Conservation (phyloP, 2,329 filamentous ascomycete species). For the Nannizziopsis barbatae region DNA sequence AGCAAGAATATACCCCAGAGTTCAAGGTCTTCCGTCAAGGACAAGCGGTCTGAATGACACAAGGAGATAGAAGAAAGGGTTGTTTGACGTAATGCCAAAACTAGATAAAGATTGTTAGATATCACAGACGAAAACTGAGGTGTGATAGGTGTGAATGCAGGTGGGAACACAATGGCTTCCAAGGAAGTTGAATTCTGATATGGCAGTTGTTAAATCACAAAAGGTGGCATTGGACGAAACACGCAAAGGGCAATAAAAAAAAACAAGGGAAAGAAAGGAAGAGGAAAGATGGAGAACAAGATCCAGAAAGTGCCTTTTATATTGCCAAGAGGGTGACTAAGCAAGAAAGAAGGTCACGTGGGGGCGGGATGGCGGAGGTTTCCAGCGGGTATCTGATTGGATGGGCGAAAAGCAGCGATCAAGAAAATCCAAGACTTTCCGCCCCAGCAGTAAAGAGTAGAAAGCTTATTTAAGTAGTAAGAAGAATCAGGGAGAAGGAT, state of each 20-base stretch:
- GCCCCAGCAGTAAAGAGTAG: not conserved
- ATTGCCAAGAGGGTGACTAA: conserved; percentile 27
- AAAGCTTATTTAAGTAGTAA: conserved; percentile 16
- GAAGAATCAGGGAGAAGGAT: conserved; percentile 2
- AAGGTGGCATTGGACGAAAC: not conserved
- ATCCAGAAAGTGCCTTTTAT: conserved; percentile 28
- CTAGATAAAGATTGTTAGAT: conserved; percentile 3
- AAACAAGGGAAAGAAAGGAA: conserved; percentile 17
- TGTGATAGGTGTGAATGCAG: not conserved
- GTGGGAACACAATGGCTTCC: no score
- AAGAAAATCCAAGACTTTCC: conserved; percentile 7
- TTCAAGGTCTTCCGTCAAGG: no score
- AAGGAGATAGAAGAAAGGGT: not conserved
- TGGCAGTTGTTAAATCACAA: not conserved
- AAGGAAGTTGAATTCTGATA: not conserved
- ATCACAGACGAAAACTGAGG: not conserved
- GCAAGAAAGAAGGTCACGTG: conserved; percentile 28
- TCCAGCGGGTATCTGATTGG: conserved; percentile 10
- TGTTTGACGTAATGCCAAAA: not conserved
- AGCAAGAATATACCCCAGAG: no score
- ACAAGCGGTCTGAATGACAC: no score
- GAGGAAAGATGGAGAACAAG: conserved; percentile 19
- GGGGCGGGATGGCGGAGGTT: conserved; percentile 12
- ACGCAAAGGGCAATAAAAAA: conserved; percentile 16
- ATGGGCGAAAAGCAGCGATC: conserved; percentile 7